These are phyloP conservation scores for Aspergillus bombycis DNA, from an alignment of 2,329 filamentous ascomycete genomes.

Conservation along the genomic window DNA sequence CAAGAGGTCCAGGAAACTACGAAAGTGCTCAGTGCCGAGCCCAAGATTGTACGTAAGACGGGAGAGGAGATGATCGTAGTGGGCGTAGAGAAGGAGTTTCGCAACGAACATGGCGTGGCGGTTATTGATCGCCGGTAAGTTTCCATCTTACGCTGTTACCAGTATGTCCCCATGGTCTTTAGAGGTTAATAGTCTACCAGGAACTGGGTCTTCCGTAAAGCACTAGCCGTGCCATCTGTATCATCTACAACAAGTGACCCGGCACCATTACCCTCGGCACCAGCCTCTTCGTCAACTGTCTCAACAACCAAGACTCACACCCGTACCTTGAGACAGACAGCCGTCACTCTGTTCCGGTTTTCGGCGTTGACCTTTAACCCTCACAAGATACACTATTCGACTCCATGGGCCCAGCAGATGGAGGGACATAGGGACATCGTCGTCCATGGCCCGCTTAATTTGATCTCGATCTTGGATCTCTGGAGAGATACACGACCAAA, in stretches of 20 bases:
- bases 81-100: slow-evolving; percentile 64
- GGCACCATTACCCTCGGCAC: slow-evolving; percentile 12
- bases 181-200: slow-evolving; percentile 21
- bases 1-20: slow-evolving; percentile 62
- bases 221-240: slow-evolving; percentile 29
- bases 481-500: slow-evolving; percentile 44
- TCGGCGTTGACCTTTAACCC: slow-evolving; percentile 50
- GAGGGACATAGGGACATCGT: slow-evolving; percentile 48
- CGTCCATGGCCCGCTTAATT: slow-evolving; percentile 48
- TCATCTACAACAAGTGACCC: slow-evolving; percentile 11
- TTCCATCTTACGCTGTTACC: background rate
- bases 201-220: slow-evolving; percentile 52
- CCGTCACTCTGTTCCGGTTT: slow-evolving; percentile 48
- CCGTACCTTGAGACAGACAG: slow-evolving; percentile 40
- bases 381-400: slow-evolving; percentile 50
- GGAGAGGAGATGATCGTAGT: slow-evolving; percentile 68
- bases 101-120: slow-evolving; percentile 54
- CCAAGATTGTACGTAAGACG: slow-evolving; percentile 58
- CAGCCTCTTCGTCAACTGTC: slow-evolving; percentile 23
- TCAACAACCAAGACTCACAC: slow-evolving; percentile 31
- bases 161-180: background rate
- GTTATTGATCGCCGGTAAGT: slow-evolving; percentile 58
- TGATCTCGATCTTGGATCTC: slow-evolving; percentile 47
- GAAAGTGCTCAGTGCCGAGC: slow-evolving; percentile 54
- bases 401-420: slow-evolving; percentile 47